phyloP scores from a whole-genome alignment of 2,329 filamentous ascomycete genomes.

The Hortaea sp. region DNA sequence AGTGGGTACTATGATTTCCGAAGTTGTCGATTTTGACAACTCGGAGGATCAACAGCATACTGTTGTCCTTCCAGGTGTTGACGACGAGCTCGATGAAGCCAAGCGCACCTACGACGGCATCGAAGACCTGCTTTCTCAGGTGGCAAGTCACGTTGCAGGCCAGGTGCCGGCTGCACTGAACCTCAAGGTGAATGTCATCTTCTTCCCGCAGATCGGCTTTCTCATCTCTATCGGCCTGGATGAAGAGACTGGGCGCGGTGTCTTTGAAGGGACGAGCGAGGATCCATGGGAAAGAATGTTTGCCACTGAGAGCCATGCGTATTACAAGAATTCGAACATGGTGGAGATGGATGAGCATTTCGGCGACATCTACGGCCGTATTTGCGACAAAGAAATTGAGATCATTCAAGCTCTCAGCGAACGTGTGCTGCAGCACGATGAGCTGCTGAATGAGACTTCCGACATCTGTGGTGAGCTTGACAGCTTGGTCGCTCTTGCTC shows the following conservation, averaged over 20 bases:
- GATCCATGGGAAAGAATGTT: constrained; percentile 73
- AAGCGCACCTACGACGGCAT: constrained; percentile 72
- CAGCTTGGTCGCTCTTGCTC: constrained; percentile 67
- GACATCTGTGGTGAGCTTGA: constrained; percentile 81
- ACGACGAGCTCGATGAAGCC: constrained; percentile 64
- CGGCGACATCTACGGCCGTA: constrained; percentile 75
- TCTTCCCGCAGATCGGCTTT: constrained; percentile 86
- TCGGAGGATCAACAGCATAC: constrained; percentile 62
- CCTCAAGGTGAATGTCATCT: constrained; percentile 62
- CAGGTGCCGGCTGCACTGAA: constrained; percentile 51
- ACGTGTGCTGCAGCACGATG: constrained; percentile 58
- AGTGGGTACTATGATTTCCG: constrained; percentile 61
- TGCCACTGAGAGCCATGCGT: constrained; percentile 54
- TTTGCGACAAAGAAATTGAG: constrained; percentile 83
- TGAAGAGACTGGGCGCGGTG: constrained; percentile 45
- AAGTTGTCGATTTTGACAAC: constrained; percentile 69
- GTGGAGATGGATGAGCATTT: constrained; percentile 67
- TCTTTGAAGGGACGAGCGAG: constrained; percentile 51
- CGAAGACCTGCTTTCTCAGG: constrained; percentile 58
- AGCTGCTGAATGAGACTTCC: constrained; percentile 57
- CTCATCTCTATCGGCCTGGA: constrained; percentile 64
- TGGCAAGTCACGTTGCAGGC: constrained; percentile 53
- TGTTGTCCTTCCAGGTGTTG: constrained; percentile 62
- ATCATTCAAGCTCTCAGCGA: constrained; percentile 70
- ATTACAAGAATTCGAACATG: constrained; percentile 83